These are phyloP conservation scores for Lasiosphaeria miniovina DNA, from an alignment of 495 filamentous ascomycete genomes.

Conservation along the genomic window DNA sequence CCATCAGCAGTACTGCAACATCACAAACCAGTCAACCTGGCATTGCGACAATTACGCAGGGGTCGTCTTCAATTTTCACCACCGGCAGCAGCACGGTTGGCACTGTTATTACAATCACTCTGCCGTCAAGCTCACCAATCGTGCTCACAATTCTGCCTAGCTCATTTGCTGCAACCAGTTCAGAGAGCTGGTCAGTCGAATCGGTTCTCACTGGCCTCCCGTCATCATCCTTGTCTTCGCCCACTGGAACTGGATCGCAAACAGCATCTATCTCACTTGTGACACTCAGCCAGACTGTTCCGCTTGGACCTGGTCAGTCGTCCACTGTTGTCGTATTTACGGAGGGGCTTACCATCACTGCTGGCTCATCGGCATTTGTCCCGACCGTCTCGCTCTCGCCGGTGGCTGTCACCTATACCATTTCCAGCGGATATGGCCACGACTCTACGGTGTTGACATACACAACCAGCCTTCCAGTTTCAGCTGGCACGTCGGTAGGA, in stretches of 20 bases:
- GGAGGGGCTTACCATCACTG: conserved; percentile 16
- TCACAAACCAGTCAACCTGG: not conserved
- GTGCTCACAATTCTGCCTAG: conserved; percentile 8
- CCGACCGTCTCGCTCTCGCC: conserved; percentile 14
- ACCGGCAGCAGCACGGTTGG: not conserved
- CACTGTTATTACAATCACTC: conserved; percentile 7
- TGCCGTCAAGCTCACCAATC: conserved; percentile 1
- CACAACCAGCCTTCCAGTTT: conserved; percentile 16
- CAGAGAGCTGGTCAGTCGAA: not conserved
- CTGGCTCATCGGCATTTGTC: not conserved
- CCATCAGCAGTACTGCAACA: too few relatives aligned
- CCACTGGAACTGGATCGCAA: not conserved
- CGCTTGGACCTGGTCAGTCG: conserved; percentile 19
- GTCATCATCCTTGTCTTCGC: not conserved
- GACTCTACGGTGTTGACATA: conserved; percentile 17
- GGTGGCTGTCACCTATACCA: conserved; percentile 18
- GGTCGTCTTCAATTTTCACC: not conserved
- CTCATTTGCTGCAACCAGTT: not conserved
- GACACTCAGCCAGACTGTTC: conserved; percentile 25
- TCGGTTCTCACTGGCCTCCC: not conserved
- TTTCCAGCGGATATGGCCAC: conserved; percentile 19
- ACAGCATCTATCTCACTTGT: conserved; percentile 20
- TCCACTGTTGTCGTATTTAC: conserved; percentile 20
- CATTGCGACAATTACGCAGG: not conserved
- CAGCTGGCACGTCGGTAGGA: not conserved